A percentile compares a stretch with the other conserved stretches of the same genome.
phyloP scores from a whole-genome alignment of 176 grass and related monocot species.

The Phyllostachys edulis region DNA sequence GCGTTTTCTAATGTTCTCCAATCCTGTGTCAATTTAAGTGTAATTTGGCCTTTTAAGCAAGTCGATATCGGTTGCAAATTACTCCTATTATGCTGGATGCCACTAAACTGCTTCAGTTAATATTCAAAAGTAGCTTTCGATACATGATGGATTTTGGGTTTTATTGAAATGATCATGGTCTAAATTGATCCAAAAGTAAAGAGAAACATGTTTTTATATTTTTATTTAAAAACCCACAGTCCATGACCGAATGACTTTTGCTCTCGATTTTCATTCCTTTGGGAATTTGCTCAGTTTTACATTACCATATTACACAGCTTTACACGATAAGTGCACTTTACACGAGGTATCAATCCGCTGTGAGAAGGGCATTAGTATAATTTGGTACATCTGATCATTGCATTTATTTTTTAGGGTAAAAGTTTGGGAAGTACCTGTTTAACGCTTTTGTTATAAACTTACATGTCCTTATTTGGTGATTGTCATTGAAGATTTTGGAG shows the following conservation, averaged over 20 bases:
- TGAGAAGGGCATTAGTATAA: background rate
- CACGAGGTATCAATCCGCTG: background rate
- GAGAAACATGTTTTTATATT: background rate
- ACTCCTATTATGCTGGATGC: background rate
- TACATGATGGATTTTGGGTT: background rate
- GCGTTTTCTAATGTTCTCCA: background rate
- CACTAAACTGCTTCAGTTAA: background rate
- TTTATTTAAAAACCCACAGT: background rate
- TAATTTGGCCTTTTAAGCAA: background rate
- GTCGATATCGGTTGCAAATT: background rate
- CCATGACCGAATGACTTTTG: background rate
- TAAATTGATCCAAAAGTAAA: constrained; percentile 13
- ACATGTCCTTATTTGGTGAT: constrained; percentile 15
- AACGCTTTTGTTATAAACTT: background rate
- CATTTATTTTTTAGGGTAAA: background rate
- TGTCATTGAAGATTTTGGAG: constrained; percentile 41
- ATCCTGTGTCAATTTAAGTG: background rate
- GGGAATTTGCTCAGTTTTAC: background rate
- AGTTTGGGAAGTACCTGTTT: background rate
- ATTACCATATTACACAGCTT: constrained; percentile 10
- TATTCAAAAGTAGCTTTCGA: background rate
- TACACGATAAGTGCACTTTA: background rate
- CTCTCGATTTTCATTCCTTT: background rate
- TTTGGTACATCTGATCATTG: constrained; percentile 7
- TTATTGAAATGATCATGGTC: background rate